Conservation (phyloP, 208 protist species). For the Wallacemonas sp. region DNA sequence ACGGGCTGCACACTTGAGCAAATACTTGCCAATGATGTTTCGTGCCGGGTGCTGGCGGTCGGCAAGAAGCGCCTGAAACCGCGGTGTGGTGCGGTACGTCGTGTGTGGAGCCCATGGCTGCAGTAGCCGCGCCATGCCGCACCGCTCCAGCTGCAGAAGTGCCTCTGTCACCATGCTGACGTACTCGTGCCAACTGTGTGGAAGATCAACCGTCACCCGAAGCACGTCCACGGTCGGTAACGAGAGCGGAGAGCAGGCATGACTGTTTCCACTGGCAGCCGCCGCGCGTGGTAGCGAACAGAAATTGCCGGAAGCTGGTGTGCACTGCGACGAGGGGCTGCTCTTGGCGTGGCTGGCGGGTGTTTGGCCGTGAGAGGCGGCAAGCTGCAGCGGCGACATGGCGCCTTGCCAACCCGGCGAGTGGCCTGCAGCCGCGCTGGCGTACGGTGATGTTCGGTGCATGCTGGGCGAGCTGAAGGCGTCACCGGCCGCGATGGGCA, state of each 20-base stretch:
- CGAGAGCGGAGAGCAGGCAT: background rate
- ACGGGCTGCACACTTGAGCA: background rate
- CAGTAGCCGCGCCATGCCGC: conserved; percentile 50
- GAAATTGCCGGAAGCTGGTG: background rate
- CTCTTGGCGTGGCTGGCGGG: background rate
- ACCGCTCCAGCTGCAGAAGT: conserved; percentile 57
- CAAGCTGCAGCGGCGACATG: background rate
- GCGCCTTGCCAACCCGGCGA: background rate
- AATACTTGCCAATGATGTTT: background rate
- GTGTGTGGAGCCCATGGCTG: conserved; percentile 36
- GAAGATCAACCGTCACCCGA: conserved; percentile 25
- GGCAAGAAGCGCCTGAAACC: conserved; percentile 34
- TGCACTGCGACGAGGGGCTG: background rate
- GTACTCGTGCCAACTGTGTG: conserved; percentile 27
- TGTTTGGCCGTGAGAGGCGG: background rate
- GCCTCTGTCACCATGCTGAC: conserved; percentile 54
- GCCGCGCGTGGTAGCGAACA: background rate
- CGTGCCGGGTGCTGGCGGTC: conserved; percentile 42
- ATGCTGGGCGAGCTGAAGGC: no score
- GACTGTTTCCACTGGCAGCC: background rate
- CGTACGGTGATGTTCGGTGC: no score
- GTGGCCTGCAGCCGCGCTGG: no score
- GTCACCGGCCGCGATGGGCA: background rate
- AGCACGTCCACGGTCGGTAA: conserved; percentile 3
- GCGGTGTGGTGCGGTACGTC: conserved; percentile 37